Base-by-base conservation (phyloP, 2,329 filamentous ascomycete species). In the Magnaporthiopsis incrustans region DNA sequence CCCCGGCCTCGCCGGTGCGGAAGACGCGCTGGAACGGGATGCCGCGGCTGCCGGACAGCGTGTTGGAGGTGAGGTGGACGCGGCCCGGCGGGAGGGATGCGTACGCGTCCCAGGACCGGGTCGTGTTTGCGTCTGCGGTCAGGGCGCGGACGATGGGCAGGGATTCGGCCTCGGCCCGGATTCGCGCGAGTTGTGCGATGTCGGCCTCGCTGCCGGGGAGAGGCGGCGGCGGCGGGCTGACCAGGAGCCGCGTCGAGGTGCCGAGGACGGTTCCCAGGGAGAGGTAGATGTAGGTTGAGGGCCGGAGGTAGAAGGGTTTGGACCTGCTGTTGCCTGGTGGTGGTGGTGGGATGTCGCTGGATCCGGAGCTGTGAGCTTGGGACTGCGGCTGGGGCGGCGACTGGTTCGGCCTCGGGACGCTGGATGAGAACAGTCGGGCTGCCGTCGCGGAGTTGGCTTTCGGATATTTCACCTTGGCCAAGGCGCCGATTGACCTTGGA, bases 1-100 rank as follows among this genome's bases (percentile, higher is more conserved):
- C 83, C 68, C 85, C 81, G 8, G 85, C 84, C 35, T 74, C 73
- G 4, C 77, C 70, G 71, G 33, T 12, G 33, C 82, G 85, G 71
- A 90, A 92, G 1, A 89, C 75, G 69, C 83, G 81, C 78, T 91
- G 83, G 69, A 77, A 82, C 15, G 76, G 76, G 35, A 83, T 68
- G 14, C 77, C 80, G 11, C 73, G 66, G 18, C 77, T 70, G 15
- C 80, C 79, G 6, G 71, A 70, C 38, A 84, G 70, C 1, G 79
- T 73, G 3, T 78, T 78, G 1, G 75, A 76, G 0, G 77, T 79
- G 27, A 83, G 70, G 64, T 76, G 72, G 33, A 62, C 58, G 68
- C 62, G 63, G 64, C 58, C 67, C 62, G 63, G 64, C 26, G 33
- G 61, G 22, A 25, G 27, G 22, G 33, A n/a, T 22, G 32, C 6